Evolutionary conservation across 2,329 filamentous ascomycete species (phyloP).

Genomic region (Phyllosticta ampelicida): DNA sequence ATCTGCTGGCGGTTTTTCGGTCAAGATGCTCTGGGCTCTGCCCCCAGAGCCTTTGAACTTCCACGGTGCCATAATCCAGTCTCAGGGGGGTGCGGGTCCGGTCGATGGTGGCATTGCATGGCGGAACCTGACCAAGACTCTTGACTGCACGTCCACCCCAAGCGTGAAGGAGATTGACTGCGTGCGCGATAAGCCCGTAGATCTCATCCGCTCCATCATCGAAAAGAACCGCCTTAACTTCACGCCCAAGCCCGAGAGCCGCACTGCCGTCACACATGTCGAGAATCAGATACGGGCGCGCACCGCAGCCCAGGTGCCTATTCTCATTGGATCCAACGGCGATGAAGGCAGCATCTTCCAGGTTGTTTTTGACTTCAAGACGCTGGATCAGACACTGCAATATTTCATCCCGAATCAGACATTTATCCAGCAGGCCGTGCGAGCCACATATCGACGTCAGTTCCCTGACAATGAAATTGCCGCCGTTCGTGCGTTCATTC

Average conservation of each 20-base stretch:
- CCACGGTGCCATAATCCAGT: constrained; percentile 37
- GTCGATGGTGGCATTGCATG: constrained; percentile 16
- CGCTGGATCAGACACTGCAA: not conserved
- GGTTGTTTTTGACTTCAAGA: not conserved
- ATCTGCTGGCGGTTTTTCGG: constrained; percentile 34
- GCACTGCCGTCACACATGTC: constrained; percentile 23
- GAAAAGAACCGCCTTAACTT: not conserved
- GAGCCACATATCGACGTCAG: constrained; percentile 17
- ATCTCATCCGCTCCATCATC: constrained; percentile 43
- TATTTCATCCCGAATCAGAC: not conserved
- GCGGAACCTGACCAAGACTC: constrained; percentile 20
- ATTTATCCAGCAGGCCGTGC: not conserved
- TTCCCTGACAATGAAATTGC: constrained; percentile 12
- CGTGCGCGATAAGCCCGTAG: constrained; percentile 47
- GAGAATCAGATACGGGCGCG: constrained; percentile 42
- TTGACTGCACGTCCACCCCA: constrained; percentile 37
- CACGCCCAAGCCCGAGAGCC: constrained; percentile 19
- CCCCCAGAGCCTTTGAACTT: constrained; percentile 18
- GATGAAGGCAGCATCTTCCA: constrained; percentile 53
- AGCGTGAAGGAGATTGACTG: constrained; percentile 30
- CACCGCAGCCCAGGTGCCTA: constrained; percentile 53
- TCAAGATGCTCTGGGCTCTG: constrained; percentile 22
- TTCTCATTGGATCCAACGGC: constrained; percentile 52
- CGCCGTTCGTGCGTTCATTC: constrained; percentile 40
- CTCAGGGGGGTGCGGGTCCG: constrained; percentile 4